Evolutionary conservation across 768 basidiomycete genomes (phyloP).

Genomic region (Suillus subalutaceus): DNA sequence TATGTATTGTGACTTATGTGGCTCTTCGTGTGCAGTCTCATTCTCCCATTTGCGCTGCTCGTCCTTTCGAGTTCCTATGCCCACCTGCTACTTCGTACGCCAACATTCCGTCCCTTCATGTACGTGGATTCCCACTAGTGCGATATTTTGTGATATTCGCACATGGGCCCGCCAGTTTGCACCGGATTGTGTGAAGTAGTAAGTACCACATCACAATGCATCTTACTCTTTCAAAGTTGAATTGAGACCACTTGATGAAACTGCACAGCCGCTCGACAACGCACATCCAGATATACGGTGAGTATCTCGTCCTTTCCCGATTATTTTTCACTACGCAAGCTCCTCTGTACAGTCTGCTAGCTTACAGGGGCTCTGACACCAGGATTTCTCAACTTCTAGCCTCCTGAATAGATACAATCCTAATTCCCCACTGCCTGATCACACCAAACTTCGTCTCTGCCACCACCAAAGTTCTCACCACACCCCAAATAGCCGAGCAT

Average conservation of each 20-base stretch:
- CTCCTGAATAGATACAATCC: background rate
- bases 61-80: too few species aligned
- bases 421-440: background rate
- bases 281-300: background rate
- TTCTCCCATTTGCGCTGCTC: too few species aligned
- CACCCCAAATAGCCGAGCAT: background rate
- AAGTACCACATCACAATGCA: too few species aligned
- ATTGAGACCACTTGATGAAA: background rate
- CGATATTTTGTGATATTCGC: too few species aligned
- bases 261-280: background rate
- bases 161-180: background rate
- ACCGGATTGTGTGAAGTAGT: background rate
- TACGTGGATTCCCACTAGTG: too few species aligned
- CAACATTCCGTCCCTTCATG: too few species aligned
- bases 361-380: background rate
- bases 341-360: background rate
- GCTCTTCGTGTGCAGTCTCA: too few species aligned
- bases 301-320: background rate
- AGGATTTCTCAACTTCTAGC: background rate
- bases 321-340: background rate
- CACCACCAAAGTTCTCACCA: background rate
- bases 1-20: too few species aligned
- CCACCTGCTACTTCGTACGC: too few species aligned
- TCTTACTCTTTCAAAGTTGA: background rate
- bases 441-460: background rate